A percentile compares a stretch with the other conserved stretches of the same genome.
phyloP scores from a whole-genome alignment of 2,329 filamentous ascomycete genomes.

The Ophiobolus disseminans region DNA sequence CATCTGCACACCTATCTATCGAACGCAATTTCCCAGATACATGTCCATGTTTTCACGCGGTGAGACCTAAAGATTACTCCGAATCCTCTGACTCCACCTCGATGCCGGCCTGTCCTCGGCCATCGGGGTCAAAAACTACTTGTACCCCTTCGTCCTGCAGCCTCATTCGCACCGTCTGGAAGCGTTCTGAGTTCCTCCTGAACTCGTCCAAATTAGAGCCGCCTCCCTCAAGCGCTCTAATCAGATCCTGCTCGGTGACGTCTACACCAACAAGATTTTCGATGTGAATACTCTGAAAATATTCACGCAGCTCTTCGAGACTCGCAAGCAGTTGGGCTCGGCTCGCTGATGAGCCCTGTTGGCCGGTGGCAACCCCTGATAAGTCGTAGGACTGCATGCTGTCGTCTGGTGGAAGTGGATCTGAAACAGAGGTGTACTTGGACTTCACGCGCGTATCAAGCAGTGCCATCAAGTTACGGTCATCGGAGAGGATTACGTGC shows the following conservation, averaged over 20 bases:
- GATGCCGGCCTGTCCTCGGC: neutral
- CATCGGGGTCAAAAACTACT: slow-evolving; percentile 32
- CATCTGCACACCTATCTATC: too few relatives aligned
- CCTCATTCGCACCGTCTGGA: slow-evolving; percentile 23
- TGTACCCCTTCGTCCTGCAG: slow-evolving; percentile 36
- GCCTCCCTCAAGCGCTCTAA: slow-evolving; percentile 24
- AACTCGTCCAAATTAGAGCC: slow-evolving; percentile 38
- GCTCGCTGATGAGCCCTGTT: slow-evolving; percentile 7
- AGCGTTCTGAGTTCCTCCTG: slow-evolving; percentile 31
- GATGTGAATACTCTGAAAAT: slow-evolving; percentile 38
- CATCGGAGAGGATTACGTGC: slow-evolving; percentile 80
- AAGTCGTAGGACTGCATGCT: slow-evolving; percentile 36
- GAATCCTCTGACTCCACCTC: slow-evolving; percentile 3
- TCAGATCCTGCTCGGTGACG: slow-evolving; percentile 26
- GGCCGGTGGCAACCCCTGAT: neutral
- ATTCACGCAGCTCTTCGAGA: slow-evolving; percentile 33
- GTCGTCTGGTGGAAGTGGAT: slow-evolving; percentile 77
- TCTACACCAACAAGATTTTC: slow-evolving; percentile 23
- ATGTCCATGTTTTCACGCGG: too few relatives aligned
- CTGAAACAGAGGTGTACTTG: slow-evolving; percentile 69
- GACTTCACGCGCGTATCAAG: slow-evolving; percentile 70
- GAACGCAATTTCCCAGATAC: too few relatives aligned
- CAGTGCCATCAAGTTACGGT: slow-evolving; percentile 71
- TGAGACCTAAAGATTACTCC: neutral
- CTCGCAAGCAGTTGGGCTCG: slow-evolving; percentile 31